Evolutionary conservation across 2,329 filamentous ascomycete species (phyloP), one percentile per base, ranked within the genome.

Genomic region (Beauveria australis): DNA sequence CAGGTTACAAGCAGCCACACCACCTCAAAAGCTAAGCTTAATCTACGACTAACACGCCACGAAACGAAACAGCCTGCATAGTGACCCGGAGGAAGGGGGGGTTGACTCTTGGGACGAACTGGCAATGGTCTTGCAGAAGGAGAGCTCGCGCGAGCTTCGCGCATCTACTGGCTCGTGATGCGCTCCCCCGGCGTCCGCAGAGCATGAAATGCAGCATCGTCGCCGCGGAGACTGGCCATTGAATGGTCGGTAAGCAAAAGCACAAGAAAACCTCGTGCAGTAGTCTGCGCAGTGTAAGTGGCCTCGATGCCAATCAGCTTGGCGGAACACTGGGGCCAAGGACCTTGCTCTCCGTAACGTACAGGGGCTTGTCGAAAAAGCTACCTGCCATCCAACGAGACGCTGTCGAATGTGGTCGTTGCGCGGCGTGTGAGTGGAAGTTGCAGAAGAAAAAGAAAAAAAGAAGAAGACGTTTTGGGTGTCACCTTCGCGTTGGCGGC

Each of bases 171-270:
- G 57, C 28, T 41, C 7, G 19, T 16, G 30, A 33, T 24, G 51
- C 19, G 26, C 26, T 24, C 8, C 10, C 28, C 18, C 22, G 12
- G 5, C 12, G 12, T 5, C 14, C 14, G 46, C 33, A 30, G 7
- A 26, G 3, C 18, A 19, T 33, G 3, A n/a, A 8, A n/a, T 59
- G 48, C 55, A 59, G 56, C 56, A 46, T 49, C 56, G 24, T 59
- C 56, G 37, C 47, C 40, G 48, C 40, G 30, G 37, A 33, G 37
- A 53, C 56, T 44, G 24, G 24, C 26, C 49, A 18, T 53, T 43
- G 49, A 60, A 43, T 60, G 57, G 57, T 60, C 49, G 57, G 49
- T 53, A 49, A 54, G 57, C 19, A 22, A 51, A 51, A 41, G 26
- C 8, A 22, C 30, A 18, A 24, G 43, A 26, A 26, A 19, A 30